phyloP scores from a whole-genome alignment of 2,329 filamentous ascomycete species.

The Ophiocordyceps camponoti-floridani region DNA sequence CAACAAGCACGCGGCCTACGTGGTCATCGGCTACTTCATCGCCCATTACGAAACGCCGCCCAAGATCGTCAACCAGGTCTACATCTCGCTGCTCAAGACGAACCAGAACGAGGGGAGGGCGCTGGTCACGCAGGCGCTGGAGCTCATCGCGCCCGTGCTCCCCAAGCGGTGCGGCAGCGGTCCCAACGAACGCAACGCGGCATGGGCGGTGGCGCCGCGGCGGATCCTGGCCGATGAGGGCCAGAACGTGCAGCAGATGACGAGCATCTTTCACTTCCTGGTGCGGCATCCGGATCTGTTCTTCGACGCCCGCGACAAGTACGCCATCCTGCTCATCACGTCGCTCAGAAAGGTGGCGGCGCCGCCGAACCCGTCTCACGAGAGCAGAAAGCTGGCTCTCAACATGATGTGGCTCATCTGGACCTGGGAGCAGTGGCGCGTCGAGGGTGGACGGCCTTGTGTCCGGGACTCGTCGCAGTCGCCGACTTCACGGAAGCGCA shows the following conservation, averaged over 20 bases:
- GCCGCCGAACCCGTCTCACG: constrained; percentile 68
- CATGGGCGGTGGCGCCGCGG: constrained; percentile 81
- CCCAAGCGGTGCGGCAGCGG: constrained; percentile 65
- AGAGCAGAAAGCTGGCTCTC: constrained; percentile 79
- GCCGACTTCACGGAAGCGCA: constrained; percentile 58
- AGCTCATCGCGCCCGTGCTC: constrained; percentile 85
- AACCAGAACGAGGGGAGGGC: constrained; percentile 90
- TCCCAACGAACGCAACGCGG: constrained; percentile 52
- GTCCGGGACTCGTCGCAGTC: constrained; percentile 39
- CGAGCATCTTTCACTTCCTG: constrained; percentile 92
- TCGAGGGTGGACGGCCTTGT: constrained; percentile 34
- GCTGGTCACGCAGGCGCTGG: constrained; percentile 82
- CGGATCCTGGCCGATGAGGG: constrained; percentile 88
- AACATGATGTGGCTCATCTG: constrained; percentile 84
- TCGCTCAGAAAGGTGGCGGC: constrained; percentile 77
- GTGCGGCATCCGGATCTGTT: constrained; percentile 86
- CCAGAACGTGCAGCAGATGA: constrained; percentile 88
- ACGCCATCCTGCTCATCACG: constrained; percentile 73
- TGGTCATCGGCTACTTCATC: constrained; percentile 95
- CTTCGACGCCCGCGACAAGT: constrained; percentile 86
- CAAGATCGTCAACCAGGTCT: constrained; percentile 93
- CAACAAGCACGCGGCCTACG: constrained; percentile 96
- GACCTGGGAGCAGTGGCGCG: constrained; percentile 77
- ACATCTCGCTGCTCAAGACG: constrained; percentile 74
- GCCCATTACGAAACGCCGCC: constrained; percentile 88